A percentile compares a stretch with the other conserved stretches of the same genome.
Conservation (phyloP, 1,284 basidiomycete genomes). For the Sporisorium exsertum region DNA sequence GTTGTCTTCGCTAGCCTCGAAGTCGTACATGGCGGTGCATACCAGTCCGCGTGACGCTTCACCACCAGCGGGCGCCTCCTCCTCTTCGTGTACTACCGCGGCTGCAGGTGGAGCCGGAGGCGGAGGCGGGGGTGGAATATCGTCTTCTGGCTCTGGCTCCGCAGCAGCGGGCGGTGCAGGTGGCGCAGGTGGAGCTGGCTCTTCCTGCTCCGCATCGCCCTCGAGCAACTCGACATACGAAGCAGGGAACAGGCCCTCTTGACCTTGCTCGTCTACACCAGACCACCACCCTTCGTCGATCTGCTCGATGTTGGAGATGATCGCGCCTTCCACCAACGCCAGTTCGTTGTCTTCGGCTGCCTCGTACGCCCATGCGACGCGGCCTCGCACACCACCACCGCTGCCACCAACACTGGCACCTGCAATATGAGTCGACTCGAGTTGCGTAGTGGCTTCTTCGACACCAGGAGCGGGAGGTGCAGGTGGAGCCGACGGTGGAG, state of each 20-base stretch:
- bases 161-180: conserved; percentile 32
- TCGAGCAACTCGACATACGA: conserved; percentile 65
- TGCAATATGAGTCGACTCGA: conserved; percentile 39
- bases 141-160: conserved; percentile 26
- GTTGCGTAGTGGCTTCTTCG: conserved; percentile 30
- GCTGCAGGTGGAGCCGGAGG: conserved; percentile 47
- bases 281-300: conserved; percentile 69
- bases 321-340: conserved; percentile 57
- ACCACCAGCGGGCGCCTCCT: not conserved
- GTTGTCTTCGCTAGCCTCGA: conserved; percentile 67
- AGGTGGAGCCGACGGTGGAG: conserved; percentile 33
- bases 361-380: conserved; percentile 64
- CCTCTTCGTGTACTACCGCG: conserved; percentile 14
- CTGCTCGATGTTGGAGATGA: conserved; percentile 60
- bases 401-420: not conserved
- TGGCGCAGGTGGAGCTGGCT: conserved; percentile 36
- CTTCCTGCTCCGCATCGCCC: conserved; percentile 17
- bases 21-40: conserved; percentile 67
- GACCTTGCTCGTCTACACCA: conserved; percentile 58
- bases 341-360: conserved; percentile 67
- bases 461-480: conserved; percentile 30
- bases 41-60: conserved; percentile 25
- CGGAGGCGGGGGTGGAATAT: conserved; percentile 72
- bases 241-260: conserved; percentile 65
- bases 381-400: conserved; percentile 52